Percentiles rank a stretch among this genome's conserved stretches.
phyloP scores from a whole-genome alignment of 495 filamentous ascomycete species.

The Podospora tetraspora region DNA sequence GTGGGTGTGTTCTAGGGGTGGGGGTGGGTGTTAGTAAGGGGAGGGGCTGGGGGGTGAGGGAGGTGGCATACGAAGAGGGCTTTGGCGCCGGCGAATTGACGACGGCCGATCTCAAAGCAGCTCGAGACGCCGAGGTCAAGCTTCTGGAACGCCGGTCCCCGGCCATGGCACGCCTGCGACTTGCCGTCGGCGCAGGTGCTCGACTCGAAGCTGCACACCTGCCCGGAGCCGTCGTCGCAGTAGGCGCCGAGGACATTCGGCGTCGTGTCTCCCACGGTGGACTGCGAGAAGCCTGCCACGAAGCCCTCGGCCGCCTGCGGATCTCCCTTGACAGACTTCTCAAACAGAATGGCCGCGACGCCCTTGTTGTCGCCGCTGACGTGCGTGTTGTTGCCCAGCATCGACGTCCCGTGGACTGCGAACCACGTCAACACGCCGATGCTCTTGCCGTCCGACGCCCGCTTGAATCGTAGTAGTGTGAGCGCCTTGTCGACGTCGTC shows the following conservation, averaged over 20 bases:
- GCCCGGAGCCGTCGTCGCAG: slow-evolving; percentile 72
- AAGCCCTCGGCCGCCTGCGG: slow-evolving; percentile 59
- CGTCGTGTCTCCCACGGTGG: slow-evolving; percentile 88
- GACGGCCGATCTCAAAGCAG: slow-evolving; percentile 67
- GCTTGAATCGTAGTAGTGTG: slow-evolving; percentile 76
- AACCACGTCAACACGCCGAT: slow-evolving; percentile 88
- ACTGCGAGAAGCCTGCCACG: slow-evolving; percentile 90
- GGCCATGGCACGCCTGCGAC: slow-evolving; percentile 74
- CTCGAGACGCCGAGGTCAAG: slow-evolving; percentile 66
- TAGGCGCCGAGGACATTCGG: slow-evolving; percentile 84
- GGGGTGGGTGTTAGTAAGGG: slow-evolving; percentile 9
- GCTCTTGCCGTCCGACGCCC: slow-evolving; percentile 64
- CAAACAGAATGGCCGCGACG: slow-evolving; percentile 81
- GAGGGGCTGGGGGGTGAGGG: background rate
- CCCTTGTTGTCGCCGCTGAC: slow-evolving; percentile 95
- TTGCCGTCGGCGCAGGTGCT: slow-evolving; percentile 70
- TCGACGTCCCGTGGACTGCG: slow-evolving; percentile 85
- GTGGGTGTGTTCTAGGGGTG: slow-evolving; percentile 32
- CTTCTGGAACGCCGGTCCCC: slow-evolving; percentile 68
- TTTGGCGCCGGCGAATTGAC: slow-evolving; percentile 60
- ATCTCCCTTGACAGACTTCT: slow-evolving; percentile 56
- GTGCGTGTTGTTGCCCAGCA: slow-evolving; percentile 89
- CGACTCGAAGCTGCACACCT: slow-evolving; percentile 65
- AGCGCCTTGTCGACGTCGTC: slow-evolving; percentile 72
- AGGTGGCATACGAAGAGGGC: slow-evolving; percentile 49